Evolutionary conservation across 495 filamentous ascomycete genomes (phyloP), one percentile per base, ranked within the genome.

Genomic region (Penicillium riverlandense): DNA sequence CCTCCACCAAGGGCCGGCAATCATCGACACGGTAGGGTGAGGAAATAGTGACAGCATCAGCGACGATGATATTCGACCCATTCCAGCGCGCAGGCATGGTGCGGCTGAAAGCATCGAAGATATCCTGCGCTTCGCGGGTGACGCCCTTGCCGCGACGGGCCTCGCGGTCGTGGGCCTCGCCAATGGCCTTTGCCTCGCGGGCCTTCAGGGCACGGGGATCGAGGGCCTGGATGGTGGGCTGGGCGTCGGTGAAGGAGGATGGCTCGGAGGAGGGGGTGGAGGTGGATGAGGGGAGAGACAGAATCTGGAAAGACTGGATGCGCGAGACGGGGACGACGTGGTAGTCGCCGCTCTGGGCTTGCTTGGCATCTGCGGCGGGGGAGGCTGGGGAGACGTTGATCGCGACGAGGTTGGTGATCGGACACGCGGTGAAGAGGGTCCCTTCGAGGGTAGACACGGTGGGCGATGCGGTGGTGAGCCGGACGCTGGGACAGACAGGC

Each of bases 1-100:
- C 67, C 50, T 71, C 63, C 40, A 67, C 56, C 44, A 73, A 53
- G 11, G 72, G 63, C 48, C 65, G 70, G 50, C 80, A 82, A 38
- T 80, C 76, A 30, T 82, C 80, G 28, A 71, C 59, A 4, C 68
- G 72, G 55, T 85, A 86, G 4, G 82, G 83, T 6, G 72, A 58
- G 10, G 72, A 59, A 46, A 87, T 79, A 27, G 78, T 56, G 29
- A 86, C 81, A n/a, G 72, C 68, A 53, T 84, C 81, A 37, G 75
- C 74, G 16, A 86, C 80, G 12, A 87, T 64, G 44, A 87, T 86
- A 31, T 66, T 68, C 37, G 66, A 68, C 7, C 72, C 78, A 48
- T 80, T 65, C 83, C 83, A 87, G 36, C 75, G 69, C 36, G 78
- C 71, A 8, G 78, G 78, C 69, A 84, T 82, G 52, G 77, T 82